These are phyloP conservation scores for Ophiocordyceps camponoti-floridani DNA, from an alignment of 2,329 filamentous ascomycete species.

Conservation along the genomic window DNA sequence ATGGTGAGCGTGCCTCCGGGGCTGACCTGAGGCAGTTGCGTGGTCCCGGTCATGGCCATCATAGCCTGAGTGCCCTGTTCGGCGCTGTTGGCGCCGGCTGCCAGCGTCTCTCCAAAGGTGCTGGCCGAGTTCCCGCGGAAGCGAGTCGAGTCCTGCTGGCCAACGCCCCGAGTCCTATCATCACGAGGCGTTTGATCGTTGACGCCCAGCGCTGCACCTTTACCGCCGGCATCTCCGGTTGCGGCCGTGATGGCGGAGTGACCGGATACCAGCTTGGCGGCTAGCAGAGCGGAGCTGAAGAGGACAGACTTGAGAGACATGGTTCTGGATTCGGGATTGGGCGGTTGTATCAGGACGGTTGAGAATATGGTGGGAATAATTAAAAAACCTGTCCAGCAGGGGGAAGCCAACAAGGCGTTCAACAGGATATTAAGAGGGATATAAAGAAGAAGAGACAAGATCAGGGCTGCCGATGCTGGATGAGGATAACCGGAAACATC, in stretches of 20 bases:
- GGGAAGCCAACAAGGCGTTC: too few species aligned
- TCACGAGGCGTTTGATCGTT: slow-evolving; percentile 40
- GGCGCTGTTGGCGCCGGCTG: slow-evolving; percentile 35
- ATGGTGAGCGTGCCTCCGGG: slow-evolving; percentile 37
- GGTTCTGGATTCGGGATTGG: background rate
- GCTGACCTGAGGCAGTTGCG: slow-evolving; percentile 37
- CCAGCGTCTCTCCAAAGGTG: slow-evolving; percentile 40
- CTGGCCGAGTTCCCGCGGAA: slow-evolving; percentile 35
- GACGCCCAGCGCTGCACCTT: slow-evolving; percentile 31
- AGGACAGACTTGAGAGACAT: slow-evolving; percentile 12
- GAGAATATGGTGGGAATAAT: background rate
- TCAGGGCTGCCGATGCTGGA: too few species aligned
- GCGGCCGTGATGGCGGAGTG: slow-evolving; percentile 43
- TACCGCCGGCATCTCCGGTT: slow-evolving; percentile 37
- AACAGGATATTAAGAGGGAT: background rate
- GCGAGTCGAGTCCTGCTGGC: slow-evolving; percentile 46
- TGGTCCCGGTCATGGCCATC: slow-evolving; percentile 34
- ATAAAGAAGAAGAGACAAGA: background rate
- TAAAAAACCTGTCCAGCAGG: background rate
- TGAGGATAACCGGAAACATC: too few species aligned
- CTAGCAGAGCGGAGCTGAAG: slow-evolving; percentile 30
- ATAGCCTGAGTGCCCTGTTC: slow-evolving; percentile 37
- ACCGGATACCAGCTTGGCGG: slow-evolving; percentile 36
- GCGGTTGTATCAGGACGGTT: too few species aligned
- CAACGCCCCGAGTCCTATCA: slow-evolving; percentile 39